A percentile compares a stretch with the other conserved stretches of the same genome.
Evolutionary conservation across 371 early-diverging fungal genomes (phyloP).

Genomic region (Vavraia culicis): DNA sequence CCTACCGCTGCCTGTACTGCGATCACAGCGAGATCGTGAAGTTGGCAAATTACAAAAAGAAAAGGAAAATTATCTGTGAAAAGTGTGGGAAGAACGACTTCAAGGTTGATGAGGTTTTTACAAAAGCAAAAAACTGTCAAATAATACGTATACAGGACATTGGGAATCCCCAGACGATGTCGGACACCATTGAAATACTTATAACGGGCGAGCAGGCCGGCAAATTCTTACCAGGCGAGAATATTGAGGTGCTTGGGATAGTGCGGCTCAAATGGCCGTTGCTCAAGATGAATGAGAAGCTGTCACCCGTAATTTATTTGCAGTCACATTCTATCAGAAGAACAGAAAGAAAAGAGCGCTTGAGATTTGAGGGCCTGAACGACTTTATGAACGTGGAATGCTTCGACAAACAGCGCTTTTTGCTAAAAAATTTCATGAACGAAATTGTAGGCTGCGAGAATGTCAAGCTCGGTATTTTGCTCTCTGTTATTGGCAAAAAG

Average conservation of each 20-base stretch:
- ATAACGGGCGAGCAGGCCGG: conserved; percentile 30
- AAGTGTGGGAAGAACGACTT: conserved; percentile 23
- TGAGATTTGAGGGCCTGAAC: neutral
- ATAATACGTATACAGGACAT: conserved; percentile 36
- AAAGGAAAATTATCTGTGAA: conserved; percentile 7
- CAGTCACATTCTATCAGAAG: conserved; percentile 13
- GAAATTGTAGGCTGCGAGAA: conserved; percentile 25
- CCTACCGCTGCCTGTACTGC: conserved; percentile 29
- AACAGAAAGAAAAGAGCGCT: neutral
- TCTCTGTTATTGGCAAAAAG: conserved; percentile 8
- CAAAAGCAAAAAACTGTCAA: conserved; percentile 25
- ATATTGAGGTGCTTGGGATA: conserved; percentile 20
- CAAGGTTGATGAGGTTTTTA: conserved; percentile 11
- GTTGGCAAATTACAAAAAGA: conserved; percentile 2
- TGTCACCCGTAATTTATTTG: conserved; percentile 16
- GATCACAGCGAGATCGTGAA: conserved; percentile 2
- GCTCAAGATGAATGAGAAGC: conserved; percentile 22
- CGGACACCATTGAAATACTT: conserved; percentile 32
- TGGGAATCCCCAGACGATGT: conserved; percentile 18
- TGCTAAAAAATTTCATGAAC: conserved; percentile 21
- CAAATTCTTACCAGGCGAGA: conserved; percentile 28
- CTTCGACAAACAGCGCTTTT: conserved; percentile 18
- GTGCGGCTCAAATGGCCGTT: conserved; percentile 19
- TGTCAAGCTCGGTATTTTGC: conserved; percentile 31
- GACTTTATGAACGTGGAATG: neutral